Base-by-base conservation (phyloP, 345 rosid species). In the Ailanthus altissimus region DNA sequence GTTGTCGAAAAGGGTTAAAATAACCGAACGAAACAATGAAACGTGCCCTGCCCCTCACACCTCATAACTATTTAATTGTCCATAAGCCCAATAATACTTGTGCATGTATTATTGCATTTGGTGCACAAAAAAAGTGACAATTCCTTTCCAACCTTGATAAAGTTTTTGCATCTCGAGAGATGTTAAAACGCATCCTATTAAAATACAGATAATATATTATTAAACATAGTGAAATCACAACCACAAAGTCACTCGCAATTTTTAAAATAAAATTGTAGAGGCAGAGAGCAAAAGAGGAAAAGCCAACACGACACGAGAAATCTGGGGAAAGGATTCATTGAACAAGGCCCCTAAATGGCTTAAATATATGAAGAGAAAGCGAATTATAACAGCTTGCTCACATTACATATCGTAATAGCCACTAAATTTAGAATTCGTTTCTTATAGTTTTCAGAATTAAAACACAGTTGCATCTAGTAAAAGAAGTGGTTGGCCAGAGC, bases 241-340 rank as follows among this genome's bases (percentile, higher is more conserved):
- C 59, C 72, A 16, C 20, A 8, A 23, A 23, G 53, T 26, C 32
- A 21, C 53, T 15, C 72, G 1, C 32, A 49, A 2, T 15, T 7
- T 70, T 51, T 51, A 8, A 51, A 51, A 11, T 20, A 21, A 71
- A 54, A 32, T 32, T 56, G n/a, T 57, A 14, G 65, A 72, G 65
- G 65, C 58, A 3, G 65, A 57, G 75, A 42, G 23, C 28, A 20
- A 54, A 70, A 54, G 63, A 54, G 50, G 74, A 38, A n/a, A 54
- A 71, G 49, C 61, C 74, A 51, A 18, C 60, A 50, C 26, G 38
- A 23, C 60, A 50, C 26, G 38, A 23, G 64, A 16, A 11, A 40
- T 23, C 36, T 38, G 28, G 18, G 10, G 42, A 56, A 70, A 18
- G 43, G 23, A 51, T 51, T 28, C 15, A 14, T 5, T 70, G 15